Conservation (phyloP, 2,329 filamentous ascomycete genomes). For the Dactylellina sp. region DNA sequence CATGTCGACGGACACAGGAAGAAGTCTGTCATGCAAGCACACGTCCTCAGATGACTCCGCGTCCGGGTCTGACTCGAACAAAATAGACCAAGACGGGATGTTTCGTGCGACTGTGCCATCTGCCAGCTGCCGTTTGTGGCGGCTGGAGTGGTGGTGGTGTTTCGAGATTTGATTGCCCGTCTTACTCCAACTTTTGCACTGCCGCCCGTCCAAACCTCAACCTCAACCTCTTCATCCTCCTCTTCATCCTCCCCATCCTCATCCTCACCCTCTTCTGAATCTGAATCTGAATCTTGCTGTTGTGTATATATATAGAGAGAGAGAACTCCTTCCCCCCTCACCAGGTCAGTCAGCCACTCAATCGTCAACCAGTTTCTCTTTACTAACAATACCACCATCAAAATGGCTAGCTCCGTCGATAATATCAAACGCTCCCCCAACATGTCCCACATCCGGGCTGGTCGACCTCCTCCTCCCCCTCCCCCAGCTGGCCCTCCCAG, state of each 20-base stretch:
- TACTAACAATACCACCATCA: background rate
- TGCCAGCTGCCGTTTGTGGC: background rate
- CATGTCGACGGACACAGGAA: background rate
- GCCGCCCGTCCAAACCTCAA: background rate
- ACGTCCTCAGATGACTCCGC: conserved; percentile 25
- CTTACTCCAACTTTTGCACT: background rate
- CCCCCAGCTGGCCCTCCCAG: conserved; percentile 24
- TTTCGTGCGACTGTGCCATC: background rate
- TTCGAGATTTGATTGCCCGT: background rate
- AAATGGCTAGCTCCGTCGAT: conserved; percentile 4
- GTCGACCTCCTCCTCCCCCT: conserved; percentile 26
- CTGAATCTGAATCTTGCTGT: too few relatives aligned
- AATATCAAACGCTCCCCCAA: conserved; percentile 10
- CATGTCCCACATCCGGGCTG: conserved; percentile 36
- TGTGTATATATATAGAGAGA: background rate
- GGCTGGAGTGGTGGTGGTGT: background rate
- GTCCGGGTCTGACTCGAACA: background rate
- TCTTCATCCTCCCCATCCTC: background rate
- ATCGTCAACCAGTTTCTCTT: background rate
- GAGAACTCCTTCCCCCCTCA: background rate
- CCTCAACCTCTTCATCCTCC: background rate
- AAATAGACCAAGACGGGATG: too few relatives aligned
- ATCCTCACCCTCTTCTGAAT: background rate
- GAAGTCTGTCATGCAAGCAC: background rate
- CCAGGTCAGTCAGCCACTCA: background rate